Base-by-base conservation (phyloP, 352 stramenopile species). In the Pythium rishiriense region DNA sequence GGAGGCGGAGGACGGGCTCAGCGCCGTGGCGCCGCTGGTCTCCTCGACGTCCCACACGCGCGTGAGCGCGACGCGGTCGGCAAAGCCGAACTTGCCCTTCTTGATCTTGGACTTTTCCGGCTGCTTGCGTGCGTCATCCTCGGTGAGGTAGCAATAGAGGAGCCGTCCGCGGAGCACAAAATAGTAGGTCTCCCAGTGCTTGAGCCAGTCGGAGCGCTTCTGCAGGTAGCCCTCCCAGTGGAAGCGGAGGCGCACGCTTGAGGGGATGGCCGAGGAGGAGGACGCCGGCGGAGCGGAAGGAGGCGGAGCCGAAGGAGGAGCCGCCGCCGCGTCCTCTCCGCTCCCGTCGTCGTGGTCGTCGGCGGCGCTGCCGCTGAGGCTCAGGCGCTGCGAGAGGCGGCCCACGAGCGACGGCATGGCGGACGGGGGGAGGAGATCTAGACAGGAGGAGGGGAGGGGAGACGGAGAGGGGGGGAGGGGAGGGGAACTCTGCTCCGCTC, bases 131-230 rank as follows among this genome's bases (percentile, higher is more conserved):
- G 80, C 85, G 69, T 95, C 84, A 42, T 95, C 84, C 62, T 95
- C 79, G 26, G 79, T 88, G 19, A 95, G 57, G 57, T 95, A 95
- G 69, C 86, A 95, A 58, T 91, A 95, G 33, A 95, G 72, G 28
- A 74, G 72, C 3, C 81, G 73, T 0, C 85, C 83, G 4, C 78
- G 77, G 17, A 95, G 65, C 9, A 94, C 85, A 46, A 95, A 92
- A 68, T 91, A 95, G 76, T 93, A 95, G 41, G 83, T 95, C 62
- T 95, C 87, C 87, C 85, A 94, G 70, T 95, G 85, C 73, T 94
- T 95, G 58, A 95, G 83, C 87, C 87, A 95, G 73, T 95, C 87
- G 50, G 81, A 92, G 65, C 85, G 82, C 70, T 95, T 95, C 77
- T 94, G 85, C 17, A 95, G 74, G 57, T 95, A 95, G 35, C 87